Conservation (phyloP, 805 yeast genomes). For the Martiniozyma abietophila region DNA sequence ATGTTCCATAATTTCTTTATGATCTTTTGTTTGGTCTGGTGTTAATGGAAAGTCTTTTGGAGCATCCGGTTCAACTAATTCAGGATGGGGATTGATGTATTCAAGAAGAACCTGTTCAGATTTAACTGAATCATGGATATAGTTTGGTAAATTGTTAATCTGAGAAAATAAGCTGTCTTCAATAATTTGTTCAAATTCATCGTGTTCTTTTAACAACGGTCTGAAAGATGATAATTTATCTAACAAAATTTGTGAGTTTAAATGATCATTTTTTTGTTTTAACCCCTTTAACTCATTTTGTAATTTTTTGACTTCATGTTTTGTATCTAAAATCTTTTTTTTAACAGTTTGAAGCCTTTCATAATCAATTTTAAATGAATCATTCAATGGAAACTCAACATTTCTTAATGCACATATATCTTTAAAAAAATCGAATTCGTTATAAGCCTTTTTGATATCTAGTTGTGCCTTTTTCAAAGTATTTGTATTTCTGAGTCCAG, state of each 20-base stretch:
- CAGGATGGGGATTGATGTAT: constrained; percentile 40
- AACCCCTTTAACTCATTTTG: constrained; percentile 14
- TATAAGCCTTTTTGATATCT: constrained; percentile 26
- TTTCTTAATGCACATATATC: constrained; percentile 28
- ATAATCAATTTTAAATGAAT: constrained; percentile 17
- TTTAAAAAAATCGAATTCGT: constrained; percentile 21
- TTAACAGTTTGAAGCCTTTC: constrained; percentile 9
- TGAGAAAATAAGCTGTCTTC: constrained; percentile 30
- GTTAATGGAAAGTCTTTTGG: constrained; percentile 13
- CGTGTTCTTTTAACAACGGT: constrained; percentile 22
- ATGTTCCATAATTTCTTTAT: constrained; percentile 59
- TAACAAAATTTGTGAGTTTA: constrained; percentile 10
- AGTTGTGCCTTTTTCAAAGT: constrained; percentile 27
- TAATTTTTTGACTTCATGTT: constrained; percentile 16
- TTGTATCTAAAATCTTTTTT: constrained; percentile 13
- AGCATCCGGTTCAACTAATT: constrained; percentile 8
- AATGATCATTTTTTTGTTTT: constrained; percentile 3
- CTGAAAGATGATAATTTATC: constrained; percentile 20
- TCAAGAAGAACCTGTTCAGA: constrained; percentile 35
- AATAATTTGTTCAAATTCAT: constrained; percentile 19
- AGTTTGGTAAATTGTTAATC: constrained; percentile 55
- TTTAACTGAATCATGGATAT: constrained; percentile 40
- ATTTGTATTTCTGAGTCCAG: constrained; percentile 23
- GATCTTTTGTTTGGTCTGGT: constrained; percentile 35
- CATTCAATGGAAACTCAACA: constrained; percentile 19